Percentiles rank a stretch among this genome's conserved stretches.
phyloP scores from a whole-genome alignment of 768 basidiomycete genomes.

The Tulasnella sp. region DNA sequence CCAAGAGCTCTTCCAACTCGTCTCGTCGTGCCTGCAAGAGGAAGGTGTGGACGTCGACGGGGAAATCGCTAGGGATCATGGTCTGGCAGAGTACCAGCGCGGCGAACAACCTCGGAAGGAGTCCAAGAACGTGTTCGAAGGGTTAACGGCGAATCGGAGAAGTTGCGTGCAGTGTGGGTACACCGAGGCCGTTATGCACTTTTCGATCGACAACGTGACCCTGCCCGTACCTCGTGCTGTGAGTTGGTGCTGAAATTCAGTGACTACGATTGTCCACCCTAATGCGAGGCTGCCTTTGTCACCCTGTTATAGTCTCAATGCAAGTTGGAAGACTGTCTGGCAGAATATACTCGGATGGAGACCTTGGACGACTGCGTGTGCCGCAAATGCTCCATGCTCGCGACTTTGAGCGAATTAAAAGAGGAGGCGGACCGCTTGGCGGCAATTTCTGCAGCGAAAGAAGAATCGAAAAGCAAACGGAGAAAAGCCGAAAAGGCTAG shows the following conservation, averaged over 20 bases:
- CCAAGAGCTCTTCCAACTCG: constrained; percentile 91
- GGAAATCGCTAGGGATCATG: constrained; percentile 59
- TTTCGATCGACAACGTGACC: constrained; percentile 77
- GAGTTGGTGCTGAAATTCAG: constrained; percentile 24
- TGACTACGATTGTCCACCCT: too few relatives aligned
- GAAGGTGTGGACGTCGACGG: constrained; percentile 64
- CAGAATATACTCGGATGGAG: constrained; percentile 83
- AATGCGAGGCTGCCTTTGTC: too few relatives aligned
- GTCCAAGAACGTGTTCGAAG: constrained; percentile 72
- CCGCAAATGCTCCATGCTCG: constrained; percentile 75
- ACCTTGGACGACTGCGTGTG: constrained; percentile 86
- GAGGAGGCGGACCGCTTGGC: constrained; percentile 52
- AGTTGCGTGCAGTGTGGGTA: constrained; percentile 87
- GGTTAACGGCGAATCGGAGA: constrained; percentile 78
- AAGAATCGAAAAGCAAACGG: constrained; percentile 45
- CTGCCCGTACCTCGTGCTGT: constrained; percentile 59
- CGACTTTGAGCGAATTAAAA: constrained; percentile 55
- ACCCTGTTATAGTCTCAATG: constrained; percentile 53
- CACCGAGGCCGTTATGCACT: constrained; percentile 89
- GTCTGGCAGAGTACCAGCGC: constrained; percentile 46
- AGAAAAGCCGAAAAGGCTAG: constrained; percentile 61
- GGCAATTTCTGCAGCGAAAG: constrained; percentile 21
- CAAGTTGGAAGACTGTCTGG: constrained; percentile 69
- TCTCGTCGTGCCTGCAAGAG: constrained; percentile 80
- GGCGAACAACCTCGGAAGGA: constrained; percentile 15